Base-by-base conservation (phyloP, 768 basidiomycete species). In the Suillus alpinus region DNA sequence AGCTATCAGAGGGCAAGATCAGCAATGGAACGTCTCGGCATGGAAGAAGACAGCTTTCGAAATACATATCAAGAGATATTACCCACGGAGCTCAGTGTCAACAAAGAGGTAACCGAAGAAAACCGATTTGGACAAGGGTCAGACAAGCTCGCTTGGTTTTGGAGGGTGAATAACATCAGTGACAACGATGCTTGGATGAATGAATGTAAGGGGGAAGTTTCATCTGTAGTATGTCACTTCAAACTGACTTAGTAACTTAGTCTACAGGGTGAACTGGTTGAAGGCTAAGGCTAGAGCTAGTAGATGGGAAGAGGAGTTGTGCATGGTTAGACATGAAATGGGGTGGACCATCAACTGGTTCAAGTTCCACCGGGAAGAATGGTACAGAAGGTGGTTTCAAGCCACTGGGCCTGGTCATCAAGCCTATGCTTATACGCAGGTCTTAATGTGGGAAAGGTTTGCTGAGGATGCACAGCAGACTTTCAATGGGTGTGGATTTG, bases 251-350 rank as follows among this genome's bases (percentile, higher is more conserved):
- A n/a, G n/a, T 36, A 8, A 20, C 9, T 59, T 39, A 59, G 58
- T 59, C 50, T 50, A 59, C 10, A 29, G 58, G 34, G 44, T 59
- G 3, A 59, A 47, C 47, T 59, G 58, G 58, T 37, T 59, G 26
- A 59, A 59, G 34, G 61, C 67, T n/a, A 64, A 60, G 50, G 67
- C 67, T 13, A 60, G 58, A 43, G 56, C 26, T 10, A 39, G 65
- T 20, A 18, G 65, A 56, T 69, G 68, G 67, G 20, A 59, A 6
- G 66, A 69, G 46, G 67, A 69, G 52, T 13, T 65, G 31, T 52
- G 43, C 10, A 18, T 65, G 26, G 46, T 67, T 4, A 34, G 37
- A 50, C 41, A 66, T 58, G 65, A 68, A 52, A 67, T 69, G 65
- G 16, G 58, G 13, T 69, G 67, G 68, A 62, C 65, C 1, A 32